Conservation (phyloP, 169 alveolate genomes). For the Cryptosporidium ubiquitum region DNA sequence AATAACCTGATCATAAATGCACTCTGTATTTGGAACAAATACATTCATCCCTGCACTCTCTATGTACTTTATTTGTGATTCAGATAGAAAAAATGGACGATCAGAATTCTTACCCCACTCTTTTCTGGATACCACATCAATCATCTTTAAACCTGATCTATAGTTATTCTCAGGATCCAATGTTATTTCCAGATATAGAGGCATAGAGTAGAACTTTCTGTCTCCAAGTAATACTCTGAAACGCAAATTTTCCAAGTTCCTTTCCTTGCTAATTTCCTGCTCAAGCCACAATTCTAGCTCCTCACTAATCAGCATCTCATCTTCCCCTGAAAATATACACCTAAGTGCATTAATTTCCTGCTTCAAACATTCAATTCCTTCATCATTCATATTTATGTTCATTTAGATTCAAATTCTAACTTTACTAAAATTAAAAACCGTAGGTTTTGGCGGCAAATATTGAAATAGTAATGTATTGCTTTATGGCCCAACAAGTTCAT, state of each 20-base stretch:
- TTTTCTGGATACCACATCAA: not conserved
- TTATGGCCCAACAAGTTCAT: constrained; percentile 60
- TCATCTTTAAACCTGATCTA: not conserved
- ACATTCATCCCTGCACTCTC: constrained; percentile 5
- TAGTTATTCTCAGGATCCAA: constrained; percentile 27
- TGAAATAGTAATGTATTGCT: not conserved
- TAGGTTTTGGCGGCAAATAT: not conserved
- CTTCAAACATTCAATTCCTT: not conserved
- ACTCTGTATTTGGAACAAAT: constrained; percentile 29
- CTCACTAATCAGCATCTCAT: not conserved
- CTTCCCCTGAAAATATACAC: constrained; percentile 23
- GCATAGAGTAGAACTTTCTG: constrained; percentile 25
- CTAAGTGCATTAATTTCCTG: constrained; percentile 43
- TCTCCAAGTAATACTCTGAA: constrained; percentile 10
- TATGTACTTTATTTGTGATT: constrained; percentile 28
- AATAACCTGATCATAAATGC: constrained; percentile 47
- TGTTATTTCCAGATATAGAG: constrained; percentile 23
- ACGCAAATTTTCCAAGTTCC: not conserved
- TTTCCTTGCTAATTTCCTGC: not conserved
- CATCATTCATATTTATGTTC: not conserved
- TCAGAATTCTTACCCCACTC: not conserved
- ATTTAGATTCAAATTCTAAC: not conserved
- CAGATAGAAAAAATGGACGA: constrained; percentile 49
- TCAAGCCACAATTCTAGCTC: constrained; percentile 18
- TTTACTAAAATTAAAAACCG: not conserved